Evolutionary conservation across 2,329 filamentous ascomycete genomes (phyloP).

Genomic region (Fusarium keratoplasticum): DNA sequence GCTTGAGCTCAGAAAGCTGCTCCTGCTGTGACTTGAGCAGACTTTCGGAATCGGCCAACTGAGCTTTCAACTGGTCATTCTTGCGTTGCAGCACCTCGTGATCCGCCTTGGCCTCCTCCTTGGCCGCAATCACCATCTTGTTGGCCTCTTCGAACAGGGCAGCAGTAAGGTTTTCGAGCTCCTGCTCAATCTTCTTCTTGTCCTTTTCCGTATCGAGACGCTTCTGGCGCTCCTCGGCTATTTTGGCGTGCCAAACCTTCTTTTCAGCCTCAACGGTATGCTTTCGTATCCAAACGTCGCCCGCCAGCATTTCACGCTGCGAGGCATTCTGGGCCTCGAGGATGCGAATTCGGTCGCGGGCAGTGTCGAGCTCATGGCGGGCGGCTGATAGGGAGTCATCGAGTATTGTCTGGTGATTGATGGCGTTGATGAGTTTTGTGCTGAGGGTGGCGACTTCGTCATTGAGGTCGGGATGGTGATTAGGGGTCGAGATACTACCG

Average conservation of each 20-base stretch:
- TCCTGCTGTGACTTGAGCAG: constrained; percentile 92
- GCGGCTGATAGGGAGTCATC: constrained; percentile 89
- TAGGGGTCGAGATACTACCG: constrained; percentile 46
- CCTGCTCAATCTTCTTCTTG: constrained; percentile 90
- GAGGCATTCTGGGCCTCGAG: constrained; percentile 75
- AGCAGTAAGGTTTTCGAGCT: constrained; percentile 89
- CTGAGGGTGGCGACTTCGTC: constrained; percentile 89
- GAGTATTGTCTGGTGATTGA: constrained; percentile 93
- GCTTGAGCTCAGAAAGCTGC: constrained; percentile 90
- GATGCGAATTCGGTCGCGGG: constrained; percentile 73
- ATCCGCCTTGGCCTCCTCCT: constrained; percentile 88
- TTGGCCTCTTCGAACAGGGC: constrained; percentile 99
- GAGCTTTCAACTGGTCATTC: constrained; percentile 87
- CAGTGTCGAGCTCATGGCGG: constrained; percentile 82
- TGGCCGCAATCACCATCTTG: constrained; percentile 91
- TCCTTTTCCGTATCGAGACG: constrained; percentile 77
- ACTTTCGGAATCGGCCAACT: constrained; percentile 87
- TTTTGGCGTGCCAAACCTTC: constrained; percentile 64
- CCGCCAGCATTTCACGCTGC: constrained; percentile 77
- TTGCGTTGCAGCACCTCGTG: constrained; percentile 84
- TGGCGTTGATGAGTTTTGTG: constrained; percentile 95
- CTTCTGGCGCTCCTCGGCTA: constrained; percentile 74
- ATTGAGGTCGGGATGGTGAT: constrained; percentile 67
- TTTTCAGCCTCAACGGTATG: constrained; percentile 81
- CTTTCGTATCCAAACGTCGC: constrained; percentile 81